Evolutionary conservation across 345 rosid genomes (phyloP).

Genomic region (Brassica nigra): DNA sequence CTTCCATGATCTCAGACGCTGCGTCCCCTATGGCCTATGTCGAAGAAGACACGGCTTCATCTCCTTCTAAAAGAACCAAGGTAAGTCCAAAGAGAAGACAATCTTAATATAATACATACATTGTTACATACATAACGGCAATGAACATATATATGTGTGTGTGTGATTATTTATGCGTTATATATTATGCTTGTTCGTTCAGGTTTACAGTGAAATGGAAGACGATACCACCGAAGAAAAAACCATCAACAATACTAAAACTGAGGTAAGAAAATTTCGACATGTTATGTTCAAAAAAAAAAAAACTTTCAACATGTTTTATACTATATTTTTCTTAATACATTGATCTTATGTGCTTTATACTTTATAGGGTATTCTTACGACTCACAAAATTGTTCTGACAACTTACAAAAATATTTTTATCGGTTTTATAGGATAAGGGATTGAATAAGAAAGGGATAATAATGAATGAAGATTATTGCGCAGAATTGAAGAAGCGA

Average conservation of each 20-base stretch:
- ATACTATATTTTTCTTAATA: neutral
- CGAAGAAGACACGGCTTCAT: conserved; percentile 42
- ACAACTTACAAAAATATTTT: neutral
- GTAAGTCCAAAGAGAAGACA: conserved; percentile 14
- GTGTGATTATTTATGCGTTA: neutral
- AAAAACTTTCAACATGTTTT: neutral
- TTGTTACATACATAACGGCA: neutral
- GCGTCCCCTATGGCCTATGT: conserved; percentile 28
- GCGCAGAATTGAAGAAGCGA: conserved; percentile 57
- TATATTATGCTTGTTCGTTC: neutral
- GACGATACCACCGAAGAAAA: conserved; percentile 21
- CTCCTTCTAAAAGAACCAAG: conserved; percentile 43
- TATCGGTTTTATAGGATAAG: conserved; percentile 35
- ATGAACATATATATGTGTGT: neutral
- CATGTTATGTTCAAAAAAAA: neutral
- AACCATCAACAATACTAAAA: neutral
- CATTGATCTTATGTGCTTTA: neutral
- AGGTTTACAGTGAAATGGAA: conserved; percentile 47
- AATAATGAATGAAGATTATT: conserved; percentile 33
- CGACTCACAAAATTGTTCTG: neutral
- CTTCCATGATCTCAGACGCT: conserved; percentile 45
- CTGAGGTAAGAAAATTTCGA: conserved; percentile 23
- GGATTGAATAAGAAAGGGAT: conserved; percentile 18
- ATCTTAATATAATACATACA: neutral
- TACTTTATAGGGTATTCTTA: conserved; percentile 38